Conservation (phyloP, 1,139 yeast genomes). For the Suhomyces yuchorum region DNA sequence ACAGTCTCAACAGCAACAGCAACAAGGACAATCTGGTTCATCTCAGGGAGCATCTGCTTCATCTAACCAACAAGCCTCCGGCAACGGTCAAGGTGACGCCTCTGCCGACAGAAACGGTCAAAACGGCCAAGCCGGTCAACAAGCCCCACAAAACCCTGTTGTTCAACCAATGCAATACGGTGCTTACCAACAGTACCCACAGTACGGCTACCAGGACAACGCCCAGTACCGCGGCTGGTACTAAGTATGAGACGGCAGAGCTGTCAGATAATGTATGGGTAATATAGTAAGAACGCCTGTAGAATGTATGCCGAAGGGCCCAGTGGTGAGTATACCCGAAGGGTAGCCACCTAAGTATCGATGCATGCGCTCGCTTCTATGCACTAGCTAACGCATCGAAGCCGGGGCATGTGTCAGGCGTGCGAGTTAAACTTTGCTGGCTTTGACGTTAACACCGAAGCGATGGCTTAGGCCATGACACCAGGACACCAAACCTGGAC, state of each 20-base stretch:
- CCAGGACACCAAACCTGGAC: background rate
- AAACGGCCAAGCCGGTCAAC: constrained; percentile 26
- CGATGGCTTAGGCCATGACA: background rate
- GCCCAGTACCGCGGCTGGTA: constrained; percentile 39
- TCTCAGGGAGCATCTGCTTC: constrained; percentile 14
- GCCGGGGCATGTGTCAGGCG: background rate
- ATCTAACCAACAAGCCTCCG: constrained; percentile 10
- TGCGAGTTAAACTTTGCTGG: background rate
- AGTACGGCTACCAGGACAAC: constrained; percentile 50
- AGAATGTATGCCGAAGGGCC: background rate
- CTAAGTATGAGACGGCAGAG: constrained; percentile 11
- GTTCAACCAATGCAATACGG: constrained; percentile 47
- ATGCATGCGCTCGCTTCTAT: too few relatives aligned
- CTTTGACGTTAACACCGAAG: background rate
- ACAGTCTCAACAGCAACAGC: constrained; percentile 25
- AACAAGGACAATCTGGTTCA: constrained; percentile 23
- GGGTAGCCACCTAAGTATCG: too few relatives aligned
- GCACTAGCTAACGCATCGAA: background rate
- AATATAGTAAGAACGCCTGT: background rate
- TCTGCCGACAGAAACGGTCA: constrained; percentile 19
- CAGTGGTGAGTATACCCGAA: too few relatives aligned
- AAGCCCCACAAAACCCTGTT: constrained; percentile 29
- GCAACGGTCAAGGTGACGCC: constrained; percentile 11
- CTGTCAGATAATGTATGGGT: constrained; percentile 7
- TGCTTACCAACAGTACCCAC: constrained; percentile 54